Evolutionary conservation across 139 green algal species (phyloP).

Genomic region (Dunaliella primolecta): DNA sequence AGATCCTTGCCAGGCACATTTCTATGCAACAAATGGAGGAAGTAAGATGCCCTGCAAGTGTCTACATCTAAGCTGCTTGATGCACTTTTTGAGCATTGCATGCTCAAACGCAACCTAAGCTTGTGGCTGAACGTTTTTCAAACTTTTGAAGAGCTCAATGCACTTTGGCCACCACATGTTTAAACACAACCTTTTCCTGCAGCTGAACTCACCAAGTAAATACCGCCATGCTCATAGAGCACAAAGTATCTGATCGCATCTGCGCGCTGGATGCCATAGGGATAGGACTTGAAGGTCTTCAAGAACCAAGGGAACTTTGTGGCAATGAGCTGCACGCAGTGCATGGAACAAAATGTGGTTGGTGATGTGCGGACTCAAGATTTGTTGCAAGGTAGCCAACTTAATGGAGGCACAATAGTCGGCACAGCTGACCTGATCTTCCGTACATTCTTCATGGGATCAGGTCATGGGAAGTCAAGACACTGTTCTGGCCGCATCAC

Average conservation of each 20-base stretch:
- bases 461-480: too few relatives aligned
- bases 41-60: not conserved
- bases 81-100: too few relatives aligned
- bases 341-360: too few relatives aligned
- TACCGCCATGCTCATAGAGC: constrained; percentile 24
- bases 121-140: too few relatives aligned
- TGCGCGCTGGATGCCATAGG: constrained; percentile 24
- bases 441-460: not conserved
- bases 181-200: not conserved
- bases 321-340: constrained; percentile 13
- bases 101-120: too few relatives aligned
- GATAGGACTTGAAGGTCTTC: constrained; percentile 8
- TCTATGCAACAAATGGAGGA: not conserved
- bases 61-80: not conserved
- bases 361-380: not conserved
- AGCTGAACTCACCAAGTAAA: constrained; percentile 21
- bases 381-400: not conserved
- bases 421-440: not conserved
- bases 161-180: not conserved
- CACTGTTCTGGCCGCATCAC: too few relatives aligned
- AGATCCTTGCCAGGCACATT: not conserved
- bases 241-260: constrained; percentile 31
- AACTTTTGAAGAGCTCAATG: too few relatives aligned
- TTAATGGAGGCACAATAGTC: not conserved
- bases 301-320: constrained; percentile 27